Base-by-base conservation (phyloP, 2,329 filamentous ascomycete genomes). In the Endothia cerciana region DNA sequence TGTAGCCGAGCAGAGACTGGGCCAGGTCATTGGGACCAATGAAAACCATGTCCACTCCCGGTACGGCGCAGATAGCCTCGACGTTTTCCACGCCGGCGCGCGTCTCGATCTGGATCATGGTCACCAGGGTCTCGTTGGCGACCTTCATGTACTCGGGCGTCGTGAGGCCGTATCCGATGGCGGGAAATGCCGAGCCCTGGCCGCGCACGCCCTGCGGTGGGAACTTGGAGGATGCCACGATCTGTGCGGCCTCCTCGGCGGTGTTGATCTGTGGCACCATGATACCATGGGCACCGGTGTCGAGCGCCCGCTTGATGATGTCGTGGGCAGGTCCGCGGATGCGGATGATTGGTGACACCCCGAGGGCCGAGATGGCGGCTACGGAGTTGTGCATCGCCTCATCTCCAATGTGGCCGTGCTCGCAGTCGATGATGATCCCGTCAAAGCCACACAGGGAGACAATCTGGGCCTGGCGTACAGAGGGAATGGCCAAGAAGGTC, bases 211-310 rank as follows among this genome's bases (percentile, higher is more conserved):
- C 83, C 65, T 76, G 72, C 2, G 82, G 83, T 1, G 83, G 83
- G 63, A 85, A 85, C 68, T 84, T 85, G 69, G 81, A 78, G 11
- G 79, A 78, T 68, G 77, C 74, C 10, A 85, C 82, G 17, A 84
- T 76, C 58, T 79, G 74, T 62, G 71, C 74, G 30, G 80, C 81
- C 68, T 83, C 79, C 11, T 83, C 78, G 4, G 77, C 79, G 6
- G 76, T 83, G 70, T 79, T 79, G 66, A 81, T 76, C 57, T 78
- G 75, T 2, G 74, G 74, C n/a, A 73, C 71, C 73, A 74, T 73
- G 64, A 74, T 71, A 5, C 68, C 74, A 47, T 76, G 74, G 4
- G 73, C 74, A 10, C 74, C 74, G 19, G 68, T 69, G 61, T 76
- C 74, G 36, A 75, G 65, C 19, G 70, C 74, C 33, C 74, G 65